These are phyloP conservation scores for Solanum verrucosum DNA, from an alignment of 257 asterid genomes.

Conservation along the genomic window DNA sequence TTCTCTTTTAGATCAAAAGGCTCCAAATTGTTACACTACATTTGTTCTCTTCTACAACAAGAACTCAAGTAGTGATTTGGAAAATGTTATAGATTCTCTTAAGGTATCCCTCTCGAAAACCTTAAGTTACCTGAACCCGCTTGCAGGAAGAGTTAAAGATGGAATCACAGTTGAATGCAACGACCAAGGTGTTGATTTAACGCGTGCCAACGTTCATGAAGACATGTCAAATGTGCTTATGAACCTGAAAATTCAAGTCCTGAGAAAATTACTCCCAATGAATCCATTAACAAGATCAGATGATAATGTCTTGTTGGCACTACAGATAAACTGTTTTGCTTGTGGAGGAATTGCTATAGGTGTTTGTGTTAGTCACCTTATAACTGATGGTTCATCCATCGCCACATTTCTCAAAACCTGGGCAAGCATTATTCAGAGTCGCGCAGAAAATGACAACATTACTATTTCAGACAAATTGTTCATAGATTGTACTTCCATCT, in stretches of 20 bases:
- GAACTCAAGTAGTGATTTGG: neutral
- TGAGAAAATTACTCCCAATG: neutral
- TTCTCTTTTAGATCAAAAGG: neutral
- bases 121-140: neutral
- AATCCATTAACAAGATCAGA: neutral
- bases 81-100: neutral
- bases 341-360: neutral
- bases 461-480: neutral
- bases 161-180: neutral
- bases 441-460: neutral
- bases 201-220: neutral
- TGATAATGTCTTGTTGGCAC: neutral
- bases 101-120: neutral
- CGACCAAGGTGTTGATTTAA: neutral
- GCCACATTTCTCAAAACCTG: neutral
- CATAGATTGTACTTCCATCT: neutral
- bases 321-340: neutral
- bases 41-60: neutral
- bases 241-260: neutral
- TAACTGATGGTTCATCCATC: neutral
- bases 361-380: neutral
- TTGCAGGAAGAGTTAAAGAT: neutral
- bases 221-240: neutral
- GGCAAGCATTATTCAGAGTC: neutral
- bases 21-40: neutral